A percentile compares a stretch with the other conserved stretches of the same genome.
phyloP scores from a whole-genome alignment of 768 basidiomycete species.

The Tubosaeta brunneosetosa region DNA sequence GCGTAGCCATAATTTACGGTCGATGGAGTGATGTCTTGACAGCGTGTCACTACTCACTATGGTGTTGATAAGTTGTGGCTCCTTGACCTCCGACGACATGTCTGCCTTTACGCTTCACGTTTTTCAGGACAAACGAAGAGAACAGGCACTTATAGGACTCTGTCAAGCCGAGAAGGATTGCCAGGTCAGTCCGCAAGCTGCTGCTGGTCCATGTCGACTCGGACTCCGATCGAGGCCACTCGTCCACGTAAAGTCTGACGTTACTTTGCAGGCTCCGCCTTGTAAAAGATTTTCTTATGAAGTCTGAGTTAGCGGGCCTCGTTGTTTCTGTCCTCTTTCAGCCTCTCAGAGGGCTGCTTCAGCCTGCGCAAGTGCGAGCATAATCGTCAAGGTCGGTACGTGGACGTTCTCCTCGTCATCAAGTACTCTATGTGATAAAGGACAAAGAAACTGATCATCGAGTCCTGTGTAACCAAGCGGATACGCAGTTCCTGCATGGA shows the following conservation, averaged over 20 bases:
- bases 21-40: neutral
- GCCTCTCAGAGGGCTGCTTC: neutral
- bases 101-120: too few relatives aligned
- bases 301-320: neutral
- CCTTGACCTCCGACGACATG: too few relatives aligned
- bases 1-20: neutral
- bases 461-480: neutral
- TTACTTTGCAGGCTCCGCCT: neutral
- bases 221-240: too few relatives aligned
- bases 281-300: too few relatives aligned
- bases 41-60: too few relatives aligned
- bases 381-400: neutral
- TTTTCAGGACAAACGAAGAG: too few relatives aligned
- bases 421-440: neutral
- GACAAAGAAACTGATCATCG: neutral
- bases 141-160: too few relatives aligned
- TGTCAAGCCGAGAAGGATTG: too few relatives aligned
- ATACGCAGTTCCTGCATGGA: slow-evolving; percentile 3
- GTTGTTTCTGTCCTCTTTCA: neutral
- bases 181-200: too few relatives aligned
- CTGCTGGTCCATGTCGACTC: too few relatives aligned
- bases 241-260: neutral
- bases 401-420: neutral
- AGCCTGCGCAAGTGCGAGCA: neutral
- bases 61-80: too few relatives aligned